Evolutionary conservation across 202 grass and related monocot genomes (phyloP), one percentile per base, ranked within the genome.

Genomic region (Saccharum hybrid): DNA sequence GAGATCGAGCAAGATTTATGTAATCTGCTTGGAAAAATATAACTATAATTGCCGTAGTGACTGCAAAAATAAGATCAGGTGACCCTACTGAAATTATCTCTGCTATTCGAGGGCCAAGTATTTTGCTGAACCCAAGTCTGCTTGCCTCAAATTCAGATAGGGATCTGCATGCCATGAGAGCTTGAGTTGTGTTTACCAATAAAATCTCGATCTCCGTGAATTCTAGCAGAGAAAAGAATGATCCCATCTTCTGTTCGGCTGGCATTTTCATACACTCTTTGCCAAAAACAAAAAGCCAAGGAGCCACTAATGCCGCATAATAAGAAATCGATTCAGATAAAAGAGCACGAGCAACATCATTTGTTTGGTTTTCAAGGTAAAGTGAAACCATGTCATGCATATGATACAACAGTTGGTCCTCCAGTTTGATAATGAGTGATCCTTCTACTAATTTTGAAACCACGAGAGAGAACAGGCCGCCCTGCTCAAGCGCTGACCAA

Each of bases 311-410:
- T 59, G 87, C 87, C 65, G 77, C 82, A 76, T 52, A 75, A 66
- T 83, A 82, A 75, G 72, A 72, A 73, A 87, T 82, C 9, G 84
- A 83, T 71, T 87, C 74, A 1, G 71, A 76, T 76, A 89, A 65
- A 82, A 93, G 85, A 38, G 64, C 82, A 57, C 48, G 73, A 16
- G 79, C 66, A 81, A 78, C 91, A 33, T 90, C 81, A 61, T 85
- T 82, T 80, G 73, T 51, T 90, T 79, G 88, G 21, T 65, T 79
- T 59, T 90, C 91, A 18, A 93, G 91, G 68, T 90, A 93, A 49
- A 93, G 84, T 0, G 85, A 87, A 79, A 93, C 91, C 91, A 93
- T 93, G 81, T 93, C 87, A 67, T 93, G 91, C 59, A 93, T 84
- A 72, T 93, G 91, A 82, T 90, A 93, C 63, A 90, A 63, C 10